phyloP scores from a whole-genome alignment of 371 early-diverging fungal species.

The Haplosporangium sp. region DNA sequence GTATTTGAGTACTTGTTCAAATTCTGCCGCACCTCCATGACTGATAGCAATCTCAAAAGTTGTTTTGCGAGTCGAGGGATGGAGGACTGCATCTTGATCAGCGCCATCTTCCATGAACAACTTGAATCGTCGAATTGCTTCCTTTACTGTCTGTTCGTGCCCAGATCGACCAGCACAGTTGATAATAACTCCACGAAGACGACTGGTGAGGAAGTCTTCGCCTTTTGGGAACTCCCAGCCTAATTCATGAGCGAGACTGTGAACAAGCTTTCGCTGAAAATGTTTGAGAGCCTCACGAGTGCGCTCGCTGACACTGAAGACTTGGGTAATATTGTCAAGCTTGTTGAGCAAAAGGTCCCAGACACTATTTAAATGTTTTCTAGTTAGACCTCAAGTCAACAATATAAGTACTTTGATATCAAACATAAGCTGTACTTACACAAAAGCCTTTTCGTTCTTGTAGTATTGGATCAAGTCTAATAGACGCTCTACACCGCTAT shows the following conservation, averaged over 20 bases:
- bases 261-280: slow-evolving; percentile 64
- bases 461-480: slow-evolving; percentile 71
- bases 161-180: slow-evolving; percentile 58
- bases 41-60: slow-evolving; percentile 78
- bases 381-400: not conserved
- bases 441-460: slow-evolving; percentile 72
- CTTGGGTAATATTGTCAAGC: slow-evolving; percentile 36
- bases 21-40: slow-evolving; percentile 76
- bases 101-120: slow-evolving; percentile 61
- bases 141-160: slow-evolving; percentile 56
- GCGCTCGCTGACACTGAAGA: slow-evolving; percentile 57
- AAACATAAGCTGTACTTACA: slow-evolving; percentile 30
- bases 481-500: slow-evolving; percentile 65
- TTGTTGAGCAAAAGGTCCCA: slow-evolving; percentile 64
- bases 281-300: slow-evolving; percentile 57
- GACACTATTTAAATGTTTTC: slow-evolving; percentile 30
- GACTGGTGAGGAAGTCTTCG: slow-evolving; percentile 61
- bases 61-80: slow-evolving; percentile 84
- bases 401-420: not conserved
- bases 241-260: slow-evolving; percentile 60
- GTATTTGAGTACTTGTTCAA: slow-evolving; percentile 77
- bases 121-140: slow-evolving; percentile 70
- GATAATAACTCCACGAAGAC: slow-evolving; percentile 56
- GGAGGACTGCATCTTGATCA: slow-evolving; percentile 66
- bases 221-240: slow-evolving; percentile 68